Base-by-base conservation (phyloP, 805 yeast genomes). In the Kodamaea lidongshanica region DNA sequence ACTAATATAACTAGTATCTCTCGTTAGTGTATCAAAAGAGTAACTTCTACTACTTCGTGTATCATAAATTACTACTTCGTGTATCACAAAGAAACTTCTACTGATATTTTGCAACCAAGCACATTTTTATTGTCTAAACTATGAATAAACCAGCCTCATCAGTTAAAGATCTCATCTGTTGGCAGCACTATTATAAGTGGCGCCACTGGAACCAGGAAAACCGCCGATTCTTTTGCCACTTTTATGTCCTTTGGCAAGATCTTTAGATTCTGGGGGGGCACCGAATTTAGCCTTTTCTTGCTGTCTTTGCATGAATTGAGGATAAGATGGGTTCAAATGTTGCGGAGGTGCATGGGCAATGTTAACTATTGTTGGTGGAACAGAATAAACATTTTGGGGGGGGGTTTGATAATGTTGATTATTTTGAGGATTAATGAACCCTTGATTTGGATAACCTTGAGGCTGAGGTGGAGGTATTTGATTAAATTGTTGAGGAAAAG, bases 181-280 rank as follows among this genome's bases (percentile, higher is more conserved):
- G n/a, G 61, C 63, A 16, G 61, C 61, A 30, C 49, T 43, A 28
- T 54, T 47, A 39, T 63, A 63, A 2, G 58, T 54, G 6, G 55
- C 58, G 3, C 63, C 64, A 14, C 52, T 30, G 12, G 52, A 40
- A 1, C 70, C 70, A 1, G 70, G 68, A 30, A 63, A 63, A 3
- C 63, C 56, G 1, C 63, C 61, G 10, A 45, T 42, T 8, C 32
- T 28, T 8, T 30, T 39, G 8, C 37, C 34, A 22, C 41, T 40
- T 14, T 39, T 39, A 10, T 46, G 48, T 15, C 66, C 54, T 12
- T 39, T 39, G 12, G 41, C 40, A 38, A 61, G 50, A n/a, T n/a
- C n/a, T n/a, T n/a, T n/a, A n/a, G n/a, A n/a, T n/a, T n/a, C n/a
- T n/a, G n/a, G n/a, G 6, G 66, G 66, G 4, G 64, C 64, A 3